Conservation (phyloP, 148 eudicot species). For the Fallopia convolvulus region DNA sequence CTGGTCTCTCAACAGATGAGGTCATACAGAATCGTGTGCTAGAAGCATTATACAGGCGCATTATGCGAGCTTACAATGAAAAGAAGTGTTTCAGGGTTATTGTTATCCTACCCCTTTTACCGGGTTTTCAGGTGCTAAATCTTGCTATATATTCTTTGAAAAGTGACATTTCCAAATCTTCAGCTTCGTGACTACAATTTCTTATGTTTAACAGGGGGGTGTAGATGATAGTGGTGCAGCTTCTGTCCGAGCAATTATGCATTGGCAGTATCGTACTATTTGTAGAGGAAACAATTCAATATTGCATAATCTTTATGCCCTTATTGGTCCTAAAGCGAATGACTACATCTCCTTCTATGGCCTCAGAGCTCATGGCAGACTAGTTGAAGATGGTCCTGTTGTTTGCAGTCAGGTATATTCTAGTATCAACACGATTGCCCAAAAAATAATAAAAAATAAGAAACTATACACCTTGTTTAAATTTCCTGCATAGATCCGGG, state of each 20-base stretch:
- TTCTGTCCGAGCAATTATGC: slow-evolving; percentile 95
- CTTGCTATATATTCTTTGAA: neutral
- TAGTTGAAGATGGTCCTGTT: slow-evolving; percentile 71
- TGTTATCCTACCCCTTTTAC: slow-evolving; percentile 87
- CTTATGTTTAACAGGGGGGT: slow-evolving; percentile 61
- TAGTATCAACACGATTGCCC: neutral
- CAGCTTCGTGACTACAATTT: slow-evolving; percentile 2
- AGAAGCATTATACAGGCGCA: slow-evolving; percentile 75
- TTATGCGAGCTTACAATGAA: slow-evolving; percentile 77
- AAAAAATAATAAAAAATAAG: too few relatives aligned
- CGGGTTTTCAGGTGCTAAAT: slow-evolving; percentile 88
- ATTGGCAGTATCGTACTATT: slow-evolving; percentile 98
- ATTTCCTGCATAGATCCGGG: too few relatives aligned
- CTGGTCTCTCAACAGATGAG: slow-evolving; percentile 95
- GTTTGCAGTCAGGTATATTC: slow-evolving; percentile 80
- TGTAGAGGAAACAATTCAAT: slow-evolving; percentile 82
- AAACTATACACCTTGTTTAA: neutral
- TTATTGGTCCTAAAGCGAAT: slow-evolving; percentile 67
- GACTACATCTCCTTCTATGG: slow-evolving; percentile 98
- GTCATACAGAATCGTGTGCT: slow-evolving; percentile 76
- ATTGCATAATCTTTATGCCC: slow-evolving; percentile 71
- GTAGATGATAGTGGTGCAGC: slow-evolving; percentile 98
- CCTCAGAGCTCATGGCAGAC: slow-evolving; percentile 81
- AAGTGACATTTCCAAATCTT: neutral
- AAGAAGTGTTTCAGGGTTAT: slow-evolving; percentile 86